A percentile compares a stretch with the other conserved stretches of the same genome.
Conservation (phyloP, 2,329 filamentous ascomycete species). For the Biscogniauxia sp. region DNA sequence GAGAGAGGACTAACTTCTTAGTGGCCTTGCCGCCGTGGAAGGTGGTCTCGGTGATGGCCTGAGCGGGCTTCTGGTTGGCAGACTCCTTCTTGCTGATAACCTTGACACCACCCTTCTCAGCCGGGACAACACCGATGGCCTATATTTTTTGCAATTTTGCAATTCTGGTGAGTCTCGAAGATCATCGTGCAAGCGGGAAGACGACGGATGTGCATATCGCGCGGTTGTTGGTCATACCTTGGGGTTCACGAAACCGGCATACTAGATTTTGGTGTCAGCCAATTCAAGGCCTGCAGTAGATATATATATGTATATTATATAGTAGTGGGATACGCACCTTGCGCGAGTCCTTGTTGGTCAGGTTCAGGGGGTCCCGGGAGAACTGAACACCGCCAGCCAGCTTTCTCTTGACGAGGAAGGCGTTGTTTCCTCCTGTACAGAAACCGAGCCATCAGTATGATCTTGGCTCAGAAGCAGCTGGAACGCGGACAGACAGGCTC, state of each 20-base stretch:
- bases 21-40: conserved; percentile 71
- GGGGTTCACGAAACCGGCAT: conserved; percentile 89
- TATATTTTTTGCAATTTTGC: conserved; percentile 45
- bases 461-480: conserved; percentile 3
- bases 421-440: conserved; percentile 74
- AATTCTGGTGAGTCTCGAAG: conserved; percentile 26
- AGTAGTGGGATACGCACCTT: conserved; percentile 57
- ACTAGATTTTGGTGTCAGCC: conserved; percentile 51
- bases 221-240: conserved; percentile 61
- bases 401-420: conserved; percentile 89
- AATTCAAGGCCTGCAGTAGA: conserved; percentile 4
- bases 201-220: conserved; percentile 4
- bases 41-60: conserved; percentile 61
- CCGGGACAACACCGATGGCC: conserved; percentile 78
- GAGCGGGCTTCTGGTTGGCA: conserved; percentile 70
- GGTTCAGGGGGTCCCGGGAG: conserved; percentile 91
- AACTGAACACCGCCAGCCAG: conserved; percentile 77
- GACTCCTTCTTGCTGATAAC: conserved; percentile 82
- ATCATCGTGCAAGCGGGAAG: background rate
- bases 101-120: conserved; percentile 75
- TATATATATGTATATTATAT: background rate
- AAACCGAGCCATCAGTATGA: conserved; percentile 18
- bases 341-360: conserved; percentile 85
- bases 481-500: background rate
- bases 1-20: conserved; percentile 68